Evolutionary conservation across 768 basidiomycete species (phyloP), one percentile per base, ranked within the genome.

Genomic region (Boletus rufocinnamomeus): DNA sequence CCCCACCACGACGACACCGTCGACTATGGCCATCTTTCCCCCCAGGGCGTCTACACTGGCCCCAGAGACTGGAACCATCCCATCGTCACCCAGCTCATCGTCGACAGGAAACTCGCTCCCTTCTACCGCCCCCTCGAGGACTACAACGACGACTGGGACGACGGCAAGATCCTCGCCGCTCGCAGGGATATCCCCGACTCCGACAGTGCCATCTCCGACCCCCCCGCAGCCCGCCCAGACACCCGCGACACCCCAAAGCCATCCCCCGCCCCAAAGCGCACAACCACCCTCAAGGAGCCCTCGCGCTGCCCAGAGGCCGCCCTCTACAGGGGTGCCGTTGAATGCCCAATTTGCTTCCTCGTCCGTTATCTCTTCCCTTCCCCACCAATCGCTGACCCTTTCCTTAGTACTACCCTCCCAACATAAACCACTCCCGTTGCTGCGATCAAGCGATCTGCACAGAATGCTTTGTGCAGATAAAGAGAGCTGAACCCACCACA

Each of bases 391-490:
- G 49, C 68, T 67, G 45, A 68, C 72, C 68, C 63, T 63, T 65
- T 38, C 53, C 28, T 27, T 70, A 99, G 96, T 98, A 96, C 74
- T 99, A 98, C 70, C 97, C 97, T 25, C 82, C 90, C 47, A 96
- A 98, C 75, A 97, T 98, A 75, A 98, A 98, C 71, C 89, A 88
- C 66, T 98, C 97, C 40, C 84, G 97, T 69, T 99, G 97, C 72
- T 99, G 97, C 72, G 95, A 96, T 79, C 97, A 99, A 66, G 89
- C 92, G 23, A 96, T 99, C 61, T 99, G 97, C 72, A 98, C 97
- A 38, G 97, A 99, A 75, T 99, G 97, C 72, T 98, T 99, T 69
- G 94, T 98, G 23, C 96, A 98, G 76, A 98, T 99, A 77, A 98
- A 98, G 79, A 89, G 97, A 54, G 85, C 84, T 37, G 97, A 99